Base-by-base conservation (phyloP, 2,329 filamentous ascomycete genomes). In the Drechslera avenae region DNA sequence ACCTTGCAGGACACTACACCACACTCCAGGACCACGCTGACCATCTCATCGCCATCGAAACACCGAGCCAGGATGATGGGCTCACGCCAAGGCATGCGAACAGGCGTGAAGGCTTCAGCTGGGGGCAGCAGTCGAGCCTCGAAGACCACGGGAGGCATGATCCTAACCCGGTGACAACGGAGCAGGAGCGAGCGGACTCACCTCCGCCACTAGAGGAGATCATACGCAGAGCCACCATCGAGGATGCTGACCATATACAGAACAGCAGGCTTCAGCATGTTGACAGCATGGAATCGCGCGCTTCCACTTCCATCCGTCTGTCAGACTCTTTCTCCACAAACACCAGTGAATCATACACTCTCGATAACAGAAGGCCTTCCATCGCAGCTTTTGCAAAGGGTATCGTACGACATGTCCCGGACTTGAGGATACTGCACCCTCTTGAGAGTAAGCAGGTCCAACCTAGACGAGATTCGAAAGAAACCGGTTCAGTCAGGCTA, bases 1-100 rank as follows among this genome's bases (percentile, higher is more conserved):
- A 44, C 6, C 33, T 58, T 9, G 39, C 54, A 5, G 56, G 60
- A 34, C 61, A 67, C 18, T 64, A 58, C 44, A 57, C 51, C 19
- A 59, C 67, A 28, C 46, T 69, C 3, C 62, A 65, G 45, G 63
- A 71, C 9, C 67, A 72, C 52, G 63, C 62, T 16, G 50, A 63
- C 31, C 46, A 54, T 12, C 21, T 61, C 3, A 44, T 46, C 14
- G 41, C 33, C 19, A 50, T 33, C 0, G 18, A 46, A 14, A 6
- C 51, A 8, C 48, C 39, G 4, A 32, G 37, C 2, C 46, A 50
- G 5, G 47, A 52, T 19, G 35, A 43, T 13, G 50, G 26, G 8
- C 39, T 52, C 6, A 62, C 59, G 10, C 61, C 63, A 6, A 57
- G 54, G 16, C 50, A 54, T 13, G 60, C 56, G 7, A 42, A 39